Evolutionary conservation across 257 asterid genomes (phyloP), one percentile per base, ranked within the genome.

Genomic region (Nyctanthes arbortristis): DNA sequence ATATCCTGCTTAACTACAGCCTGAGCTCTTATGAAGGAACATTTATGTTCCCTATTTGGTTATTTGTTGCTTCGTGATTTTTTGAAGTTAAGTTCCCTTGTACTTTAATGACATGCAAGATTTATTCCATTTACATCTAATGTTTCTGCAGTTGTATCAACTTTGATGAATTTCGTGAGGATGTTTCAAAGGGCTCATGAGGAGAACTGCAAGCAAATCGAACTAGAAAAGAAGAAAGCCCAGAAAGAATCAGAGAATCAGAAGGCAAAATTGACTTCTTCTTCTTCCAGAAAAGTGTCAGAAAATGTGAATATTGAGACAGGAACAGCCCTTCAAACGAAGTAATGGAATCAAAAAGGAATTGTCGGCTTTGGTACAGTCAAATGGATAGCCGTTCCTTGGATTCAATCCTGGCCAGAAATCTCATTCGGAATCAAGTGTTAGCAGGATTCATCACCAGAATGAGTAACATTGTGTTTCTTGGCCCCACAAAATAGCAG

Each of bases 161-260:
- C 93, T 31, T 67, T 92, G 79, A 81, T 82, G 30, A 92, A 82
- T 75, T 92, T 92, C 28, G 87, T 84, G 86, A 83, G 84, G 77
- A 84, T 84, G 96, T 89, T 92, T 63, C 65, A 64, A 35, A 79
- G 84, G 45, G 88, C 92, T 3, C 92, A 76, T 18, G 84, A 83
- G 61, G 97, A 92, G 64, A 92, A 92, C 81, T 49, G 85, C 80
- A 86, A 87, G 88, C 93, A 83, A 47, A 67, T 80, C 63, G 96
- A 87, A 76, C 14, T 83, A 18, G 96, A 84, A 75, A 91, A 85
- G 86, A 89, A 84, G 79, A 85, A 81, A 72, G 88, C 91, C 34
- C 80, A 75, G 68, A 89, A 79, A 76, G 90, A 85, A 70, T 89
- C 84, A 2, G 90, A 69, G 67, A 82, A 67, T 45, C 77, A 36